Evolutionary conservation across 2,329 filamentous ascomycete species (phyloP).

Genomic region (Aspergillus sp.): DNA sequence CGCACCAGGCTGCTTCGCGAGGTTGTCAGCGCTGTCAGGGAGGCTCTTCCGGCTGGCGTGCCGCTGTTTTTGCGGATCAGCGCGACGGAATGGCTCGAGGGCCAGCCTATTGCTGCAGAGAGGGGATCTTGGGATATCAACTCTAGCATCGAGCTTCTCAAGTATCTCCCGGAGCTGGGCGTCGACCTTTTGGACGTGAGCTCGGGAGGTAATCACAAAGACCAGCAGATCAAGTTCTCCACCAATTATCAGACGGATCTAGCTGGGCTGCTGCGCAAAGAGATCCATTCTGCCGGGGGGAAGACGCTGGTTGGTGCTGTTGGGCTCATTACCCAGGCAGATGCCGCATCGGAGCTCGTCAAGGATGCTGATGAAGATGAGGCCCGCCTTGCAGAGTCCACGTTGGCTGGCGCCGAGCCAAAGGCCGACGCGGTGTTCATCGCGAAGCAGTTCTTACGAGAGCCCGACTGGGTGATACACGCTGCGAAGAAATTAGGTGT

Average conservation of each 20-base stretch:
- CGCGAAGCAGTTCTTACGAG: slow-evolving; percentile 55
- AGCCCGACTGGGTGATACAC: slow-evolving; percentile 56
- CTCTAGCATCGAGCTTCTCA: slow-evolving; percentile 41
- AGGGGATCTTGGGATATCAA: slow-evolving; percentile 42
- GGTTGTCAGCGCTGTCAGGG: slow-evolving; percentile 41
- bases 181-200: slow-evolving; percentile 49
- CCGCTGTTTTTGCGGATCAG: slow-evolving; percentile 6
- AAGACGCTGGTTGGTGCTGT: slow-evolving; percentile 53
- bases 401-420: slow-evolving; percentile 28
- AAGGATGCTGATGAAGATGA: slow-evolving; percentile 30
- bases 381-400: slow-evolving; percentile 15
- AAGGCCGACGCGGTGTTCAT: slow-evolving; percentile 52
- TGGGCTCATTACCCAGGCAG: slow-evolving; percentile 54
- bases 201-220: slow-evolving; percentile 45
- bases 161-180: slow-evolving; percentile 41
- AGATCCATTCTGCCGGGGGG: slow-evolving; percentile 37
- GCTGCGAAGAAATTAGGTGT: slow-evolving; percentile 52
- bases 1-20: slow-evolving; percentile 55
- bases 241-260: slow-evolving; percentile 54
- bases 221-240: slow-evolving; percentile 46
- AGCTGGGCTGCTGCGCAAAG: slow-evolving; percentile 46
- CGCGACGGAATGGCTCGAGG: slow-evolving; percentile 20
- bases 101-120: slow-evolving; percentile 18
- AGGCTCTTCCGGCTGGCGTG: neutral
- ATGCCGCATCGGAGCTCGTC: slow-evolving; percentile 51